Conservation (phyloP, 768 basidiomycete genomes). For the Mycena indigotica region DNA sequence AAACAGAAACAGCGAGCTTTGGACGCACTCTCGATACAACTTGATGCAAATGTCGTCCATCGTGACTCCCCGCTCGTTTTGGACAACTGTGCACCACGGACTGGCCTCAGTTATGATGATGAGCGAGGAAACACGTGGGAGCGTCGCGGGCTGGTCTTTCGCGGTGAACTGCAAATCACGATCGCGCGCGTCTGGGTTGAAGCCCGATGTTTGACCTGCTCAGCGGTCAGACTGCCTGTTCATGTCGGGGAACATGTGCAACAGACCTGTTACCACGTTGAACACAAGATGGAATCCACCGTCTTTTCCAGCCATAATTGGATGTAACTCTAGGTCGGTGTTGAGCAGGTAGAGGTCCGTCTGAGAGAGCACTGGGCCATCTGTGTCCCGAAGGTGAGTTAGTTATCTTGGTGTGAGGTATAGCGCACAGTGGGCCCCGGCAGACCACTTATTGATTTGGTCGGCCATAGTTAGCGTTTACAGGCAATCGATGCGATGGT, state of each 20-base stretch:
- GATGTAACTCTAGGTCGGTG: slow-evolving; percentile 70
- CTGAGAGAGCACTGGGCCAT: slow-evolving; percentile 78
- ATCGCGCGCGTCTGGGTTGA: slow-evolving; percentile 60
- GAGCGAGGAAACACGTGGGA: slow-evolving; percentile 64
- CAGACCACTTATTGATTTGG: slow-evolving; percentile 43
- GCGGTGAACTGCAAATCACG: slow-evolving; percentile 54
- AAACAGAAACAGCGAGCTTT: not conserved
- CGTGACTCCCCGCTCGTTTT: slow-evolving; percentile 74
- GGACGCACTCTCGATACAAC: slow-evolving; percentile 76
- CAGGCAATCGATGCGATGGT: not conserved
- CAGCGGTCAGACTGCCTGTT: not conserved
- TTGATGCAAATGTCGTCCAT: slow-evolving; percentile 70
- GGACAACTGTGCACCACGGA: slow-evolving; percentile 80
- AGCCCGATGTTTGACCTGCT: slow-evolving; percentile 62
- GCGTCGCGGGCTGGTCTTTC: slow-evolving; percentile 67
- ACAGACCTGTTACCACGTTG: slow-evolving; percentile 62
- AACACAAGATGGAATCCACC: slow-evolving; percentile 65
- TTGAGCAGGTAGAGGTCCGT: slow-evolving; percentile 81
- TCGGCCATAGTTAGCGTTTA: slow-evolving; percentile 35
- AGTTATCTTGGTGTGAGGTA: not conserved
- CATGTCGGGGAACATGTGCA: not conserved
- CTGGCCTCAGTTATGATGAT: slow-evolving; percentile 59
- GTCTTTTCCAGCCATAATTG: slow-evolving; percentile 60
- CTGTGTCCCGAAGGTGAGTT: slow-evolving; percentile 36
- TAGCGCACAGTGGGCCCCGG: slow-evolving; percentile 45